Conservation (phyloP, 805 yeast genomes). For the Tetrapisispora taiwanensis region DNA sequence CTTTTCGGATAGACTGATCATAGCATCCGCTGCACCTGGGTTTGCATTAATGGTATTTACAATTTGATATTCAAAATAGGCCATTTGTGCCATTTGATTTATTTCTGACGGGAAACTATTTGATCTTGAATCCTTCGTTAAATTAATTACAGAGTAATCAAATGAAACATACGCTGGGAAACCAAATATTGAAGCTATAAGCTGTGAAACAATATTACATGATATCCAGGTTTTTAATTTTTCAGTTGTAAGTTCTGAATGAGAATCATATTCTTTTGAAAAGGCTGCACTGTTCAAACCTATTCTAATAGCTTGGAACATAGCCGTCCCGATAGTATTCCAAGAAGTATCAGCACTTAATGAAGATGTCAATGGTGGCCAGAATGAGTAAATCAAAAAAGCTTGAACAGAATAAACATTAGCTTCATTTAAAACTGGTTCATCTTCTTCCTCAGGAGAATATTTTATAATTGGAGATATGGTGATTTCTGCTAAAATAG, state of each 20-base stretch:
- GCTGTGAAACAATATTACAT: slow-evolving; percentile 82
- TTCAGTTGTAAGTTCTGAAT: slow-evolving; percentile 46
- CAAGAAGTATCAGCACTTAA: slow-evolving; percentile 92
- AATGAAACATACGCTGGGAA: slow-evolving; percentile 87
- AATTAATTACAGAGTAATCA: slow-evolving; percentile 49
- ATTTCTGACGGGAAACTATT: slow-evolving; percentile 44
- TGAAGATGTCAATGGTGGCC: slow-evolving; percentile 96
- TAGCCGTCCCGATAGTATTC: slow-evolving; percentile 89
- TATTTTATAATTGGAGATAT: slow-evolving; percentile 84
- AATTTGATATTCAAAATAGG: slow-evolving; percentile 78
- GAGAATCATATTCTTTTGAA: slow-evolving; percentile 42
- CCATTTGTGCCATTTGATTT: slow-evolving; percentile 69
- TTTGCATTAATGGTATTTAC: slow-evolving; percentile 68
- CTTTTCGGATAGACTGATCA: slow-evolving; percentile 58
- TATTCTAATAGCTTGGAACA: slow-evolving; percentile 84
- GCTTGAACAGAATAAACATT: slow-evolving; percentile 94
- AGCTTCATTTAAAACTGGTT: slow-evolving; percentile 76
- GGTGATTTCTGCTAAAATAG: slow-evolving; percentile 75
- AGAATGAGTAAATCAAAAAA: slow-evolving; percentile 71
- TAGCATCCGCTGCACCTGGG: slow-evolving; percentile 53
- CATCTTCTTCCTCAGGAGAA: slow-evolving; percentile 67
- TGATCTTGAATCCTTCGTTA: neutral
- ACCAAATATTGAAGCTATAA: slow-evolving; percentile 86
- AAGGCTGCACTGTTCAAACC: slow-evolving; percentile 80
- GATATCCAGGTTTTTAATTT: slow-evolving; percentile 88